Evolutionary conservation across 768 basidiomycete species (phyloP).

Genomic region (Boletus pseudopeckii): DNA sequence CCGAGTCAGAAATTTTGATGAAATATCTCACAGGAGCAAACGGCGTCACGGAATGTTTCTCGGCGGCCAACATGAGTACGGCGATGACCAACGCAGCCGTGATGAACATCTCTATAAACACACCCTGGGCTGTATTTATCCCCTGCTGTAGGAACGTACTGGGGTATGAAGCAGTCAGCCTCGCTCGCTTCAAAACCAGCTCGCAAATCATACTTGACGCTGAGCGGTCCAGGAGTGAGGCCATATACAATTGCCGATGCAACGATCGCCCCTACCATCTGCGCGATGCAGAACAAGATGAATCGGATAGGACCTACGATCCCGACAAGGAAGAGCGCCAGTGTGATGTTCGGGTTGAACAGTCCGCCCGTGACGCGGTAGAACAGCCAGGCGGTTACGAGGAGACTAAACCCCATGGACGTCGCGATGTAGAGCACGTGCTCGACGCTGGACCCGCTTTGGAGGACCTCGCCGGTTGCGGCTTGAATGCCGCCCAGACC

Average conservation of each 20-base stretch:
- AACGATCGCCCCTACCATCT: constrained; percentile 56
- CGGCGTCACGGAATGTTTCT: constrained; percentile 63
- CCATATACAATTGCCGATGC: constrained; percentile 54
- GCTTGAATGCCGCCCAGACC: constrained; percentile 66
- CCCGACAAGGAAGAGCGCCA: constrained; percentile 57
- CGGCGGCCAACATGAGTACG: constrained; percentile 71
- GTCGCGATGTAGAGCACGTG: constrained; percentile 55
- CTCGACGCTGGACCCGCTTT: constrained; percentile 35
- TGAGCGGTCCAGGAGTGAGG: constrained; percentile 52
- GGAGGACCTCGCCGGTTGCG: constrained; percentile 36
- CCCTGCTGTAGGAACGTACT: constrained; percentile 49
- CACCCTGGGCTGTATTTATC: constrained; percentile 52
- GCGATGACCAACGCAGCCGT: constrained; percentile 56
- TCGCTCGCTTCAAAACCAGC: constrained; percentile 6
- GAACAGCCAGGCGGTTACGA: constrained; percentile 66
- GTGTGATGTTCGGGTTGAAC: constrained; percentile 63
- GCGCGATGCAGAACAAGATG: constrained; percentile 58
- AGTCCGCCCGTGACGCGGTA: constrained; percentile 61
- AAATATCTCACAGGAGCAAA: constrained; percentile 56
- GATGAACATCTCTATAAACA: constrained; percentile 73
- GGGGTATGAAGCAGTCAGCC: constrained; percentile 4
- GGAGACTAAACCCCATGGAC: constrained; percentile 58
- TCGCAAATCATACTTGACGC: constrained; percentile 43
- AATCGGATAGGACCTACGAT: constrained; percentile 53
- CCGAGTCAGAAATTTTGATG: neutral